Percentiles rank a stretch among this genome's conserved stretches.
Evolutionary conservation across 306 rosid species (phyloP).

Genomic region (Alnus glutinosa): DNA sequence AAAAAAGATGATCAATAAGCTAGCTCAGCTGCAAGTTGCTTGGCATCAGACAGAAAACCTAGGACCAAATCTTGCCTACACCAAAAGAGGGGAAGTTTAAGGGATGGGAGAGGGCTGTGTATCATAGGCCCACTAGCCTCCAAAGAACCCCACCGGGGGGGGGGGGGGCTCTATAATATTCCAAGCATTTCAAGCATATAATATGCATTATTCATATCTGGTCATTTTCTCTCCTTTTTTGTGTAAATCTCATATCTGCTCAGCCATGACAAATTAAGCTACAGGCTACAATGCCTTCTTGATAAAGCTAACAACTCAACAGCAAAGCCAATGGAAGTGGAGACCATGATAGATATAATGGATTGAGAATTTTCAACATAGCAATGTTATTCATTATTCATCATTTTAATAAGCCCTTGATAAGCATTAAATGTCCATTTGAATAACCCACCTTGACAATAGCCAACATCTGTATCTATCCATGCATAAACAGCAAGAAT

Average conservation of each 20-base stretch:
- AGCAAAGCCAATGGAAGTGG: neutral
- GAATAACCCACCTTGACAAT: constrained; percentile 81
- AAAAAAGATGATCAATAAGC: neutral
- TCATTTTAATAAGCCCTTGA: constrained; percentile 2
- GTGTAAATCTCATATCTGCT: neutral
- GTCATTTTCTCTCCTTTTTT: neutral
- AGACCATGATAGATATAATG: neutral
- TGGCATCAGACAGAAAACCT: too few species aligned
- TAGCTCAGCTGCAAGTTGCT: neutral
- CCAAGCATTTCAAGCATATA: neutral
- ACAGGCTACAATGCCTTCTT: neutral
- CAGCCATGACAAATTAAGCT: neutral
- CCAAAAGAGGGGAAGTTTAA: too few species aligned
- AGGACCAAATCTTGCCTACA: too few species aligned
- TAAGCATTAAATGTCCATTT: constrained; percentile 16
- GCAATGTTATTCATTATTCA: neutral
- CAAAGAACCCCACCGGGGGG: too few species aligned
- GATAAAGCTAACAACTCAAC: neutral
- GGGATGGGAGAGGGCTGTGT: neutral
- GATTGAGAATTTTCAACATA: neutral
- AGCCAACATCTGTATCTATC: constrained; percentile 93
- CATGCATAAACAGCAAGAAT: constrained; percentile 94
- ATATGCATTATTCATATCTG: neutral
- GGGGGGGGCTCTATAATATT: neutral
- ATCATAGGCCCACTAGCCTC: neutral